Evolutionary conservation across 129 eudicot genomes (phyloP), one percentile per base, ranked within the genome.

Genomic region (Solidago caesia): DNA sequence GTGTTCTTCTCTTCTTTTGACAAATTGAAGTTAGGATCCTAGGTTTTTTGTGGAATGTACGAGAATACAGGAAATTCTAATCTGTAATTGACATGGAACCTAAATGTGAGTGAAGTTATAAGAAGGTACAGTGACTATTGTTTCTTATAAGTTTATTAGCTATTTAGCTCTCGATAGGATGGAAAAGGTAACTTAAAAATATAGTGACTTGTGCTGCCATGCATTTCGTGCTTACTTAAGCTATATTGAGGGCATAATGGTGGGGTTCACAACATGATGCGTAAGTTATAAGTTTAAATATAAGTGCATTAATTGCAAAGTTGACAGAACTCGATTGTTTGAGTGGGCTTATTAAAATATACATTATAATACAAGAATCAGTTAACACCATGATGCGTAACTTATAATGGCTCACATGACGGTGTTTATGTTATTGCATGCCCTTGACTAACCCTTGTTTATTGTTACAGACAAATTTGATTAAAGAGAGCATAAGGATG

Each of bases 401-500:
- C 39, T 29, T 29, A 29, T 29, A 29, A 29, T 29, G 39, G 39
- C 2, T 2, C 39, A 29, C 39, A 29, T 29, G 39, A 29, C 2
- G 39, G 39, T 29, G 39, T 51, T 26, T 70, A 13, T 64, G 45
- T 48, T 41, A 68, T 42, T 46, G 41, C 49, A 6, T 60, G 65
- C 33, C n/a, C 8, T 52, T 77, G 44, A 46, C 68, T 46, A 61
- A 56, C 29, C 15, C 44, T 42, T 58, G 61, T 72, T 74, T 60
- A 62, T 45, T 65, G 15, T 47, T 77, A 75, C 87, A 95, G 99
- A 95, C 99, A 62, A 95, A 95, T 78, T 79, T 91, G 80, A 91
- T 95, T 16, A 95, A 95, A 78, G 99, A 95, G 75, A 95, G 99
- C 90, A 95, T 95, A 71, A 82, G 99, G 53, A 91, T 95, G 99